Conservation (phyloP, 768 basidiomycete species). For the Tulasnella sp. region DNA sequence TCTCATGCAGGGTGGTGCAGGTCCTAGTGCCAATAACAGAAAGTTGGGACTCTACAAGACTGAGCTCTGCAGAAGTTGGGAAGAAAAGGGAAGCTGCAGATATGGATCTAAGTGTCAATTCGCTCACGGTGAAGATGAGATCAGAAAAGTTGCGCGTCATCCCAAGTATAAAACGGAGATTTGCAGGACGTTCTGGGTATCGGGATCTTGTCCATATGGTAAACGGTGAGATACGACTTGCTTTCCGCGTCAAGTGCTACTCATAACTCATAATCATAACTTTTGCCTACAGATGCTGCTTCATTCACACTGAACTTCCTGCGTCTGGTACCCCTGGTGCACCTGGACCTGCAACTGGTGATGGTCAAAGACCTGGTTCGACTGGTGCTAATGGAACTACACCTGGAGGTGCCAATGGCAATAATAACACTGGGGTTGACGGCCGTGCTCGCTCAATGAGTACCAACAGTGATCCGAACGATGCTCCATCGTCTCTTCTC, state of each 20-base stretch:
- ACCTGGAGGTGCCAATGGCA: conserved; percentile 40
- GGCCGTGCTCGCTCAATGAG: conserved; percentile 39
- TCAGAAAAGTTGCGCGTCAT: conserved; percentile 71
- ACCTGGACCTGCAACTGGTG: not conserved
- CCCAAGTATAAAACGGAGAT: conserved; percentile 97
- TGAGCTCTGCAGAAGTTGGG: conserved; percentile 81
- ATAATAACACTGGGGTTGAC: conserved; percentile 7
- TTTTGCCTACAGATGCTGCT: conserved; percentile 44
- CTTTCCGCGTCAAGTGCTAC: not conserved
- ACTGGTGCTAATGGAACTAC: conserved; percentile 27
- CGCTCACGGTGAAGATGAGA: conserved; percentile 82
- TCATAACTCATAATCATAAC: not conserved
- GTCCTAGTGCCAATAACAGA: conserved; percentile 83
- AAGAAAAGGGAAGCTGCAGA: conserved; percentile 76
- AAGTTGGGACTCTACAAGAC: conserved; percentile 88
- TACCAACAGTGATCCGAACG: conserved; percentile 65
- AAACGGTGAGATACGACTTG: conserved; percentile 35
- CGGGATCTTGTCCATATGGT: conserved; percentile 84
- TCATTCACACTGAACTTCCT: conserved; percentile 77
- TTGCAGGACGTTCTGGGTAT: conserved; percentile 92
- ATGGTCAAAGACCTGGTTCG: conserved; percentile 29
- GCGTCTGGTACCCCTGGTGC: not conserved
- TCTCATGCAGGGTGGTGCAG: conserved; percentile 22
- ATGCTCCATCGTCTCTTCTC: conserved; percentile 57
- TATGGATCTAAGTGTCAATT: conserved; percentile 88